These are phyloP conservation scores for Calonectria pteridis DNA, from an alignment of 2,329 filamentous ascomycete species.

Conservation along the genomic window DNA sequence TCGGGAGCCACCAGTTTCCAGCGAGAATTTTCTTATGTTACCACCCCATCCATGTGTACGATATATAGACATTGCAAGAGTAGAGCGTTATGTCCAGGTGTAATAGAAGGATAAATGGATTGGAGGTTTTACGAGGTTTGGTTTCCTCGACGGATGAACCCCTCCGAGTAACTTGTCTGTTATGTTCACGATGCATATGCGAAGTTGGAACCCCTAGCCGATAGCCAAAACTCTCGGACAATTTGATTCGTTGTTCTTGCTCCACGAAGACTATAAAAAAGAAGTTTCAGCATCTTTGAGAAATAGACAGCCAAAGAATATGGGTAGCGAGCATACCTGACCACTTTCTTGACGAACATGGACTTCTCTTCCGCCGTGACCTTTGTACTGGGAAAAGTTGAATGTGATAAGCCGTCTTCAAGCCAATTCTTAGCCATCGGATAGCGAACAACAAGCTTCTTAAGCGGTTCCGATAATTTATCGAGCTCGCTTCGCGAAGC, in stretches of 20 bases:
- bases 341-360: slow-evolving; percentile 74
- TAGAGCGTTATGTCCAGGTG: neutral
- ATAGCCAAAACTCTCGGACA: slow-evolving; percentile 80
- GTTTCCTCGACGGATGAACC: neutral
- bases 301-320: neutral
- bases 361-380: slow-evolving; percentile 71
- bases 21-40: no score
- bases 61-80: slow-evolving; percentile 4
- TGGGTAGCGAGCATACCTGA: slow-evolving; percentile 58
- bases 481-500: slow-evolving; percentile 80
- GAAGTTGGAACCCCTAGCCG: slow-evolving; percentile 72
- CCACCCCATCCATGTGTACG: neutral
- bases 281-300: neutral
- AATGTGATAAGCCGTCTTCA: slow-evolving; percentile 67
- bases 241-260: slow-evolving; percentile 74
- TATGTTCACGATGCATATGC: slow-evolving; percentile 66
- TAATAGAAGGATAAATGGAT: neutral
- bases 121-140: no score
- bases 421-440: slow-evolving; percentile 72
- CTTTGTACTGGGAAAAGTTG: slow-evolving; percentile 70
- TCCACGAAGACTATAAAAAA: slow-evolving; percentile 67
- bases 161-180: neutral
- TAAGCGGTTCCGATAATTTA: slow-evolving; percentile 76
- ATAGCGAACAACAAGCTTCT: slow-evolving; percentile 72
- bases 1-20: no score